Conservation (phyloP, 257 asterid species). For the Solanum piurae region DNA sequence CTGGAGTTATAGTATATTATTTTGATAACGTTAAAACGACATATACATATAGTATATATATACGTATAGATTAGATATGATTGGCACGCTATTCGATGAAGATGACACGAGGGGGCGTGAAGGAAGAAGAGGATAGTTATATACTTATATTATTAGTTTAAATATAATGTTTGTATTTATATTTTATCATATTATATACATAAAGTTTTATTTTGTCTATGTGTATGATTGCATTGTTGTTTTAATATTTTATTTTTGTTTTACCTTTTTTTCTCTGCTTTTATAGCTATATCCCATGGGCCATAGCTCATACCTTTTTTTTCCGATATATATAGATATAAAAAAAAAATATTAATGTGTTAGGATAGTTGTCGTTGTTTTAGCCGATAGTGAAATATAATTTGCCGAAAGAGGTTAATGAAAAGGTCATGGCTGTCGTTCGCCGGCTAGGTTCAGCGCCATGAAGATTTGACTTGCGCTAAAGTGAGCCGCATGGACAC, state of each 20-base stretch:
- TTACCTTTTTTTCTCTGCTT: no score
- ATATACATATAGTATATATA: neutral
- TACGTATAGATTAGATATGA: neutral
- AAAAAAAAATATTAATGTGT: no score
- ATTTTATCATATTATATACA: no score
- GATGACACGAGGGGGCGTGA: neutral
- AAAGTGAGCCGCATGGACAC: neutral
- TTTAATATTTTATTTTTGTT: no score
- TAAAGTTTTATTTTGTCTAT: neutral
- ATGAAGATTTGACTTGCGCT: neutral
- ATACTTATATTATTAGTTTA: no score
- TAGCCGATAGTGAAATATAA: neutral
- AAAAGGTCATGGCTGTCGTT: neutral
- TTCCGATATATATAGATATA: no score
- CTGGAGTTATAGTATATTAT: neutral
- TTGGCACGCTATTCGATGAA: constrained; percentile 42
- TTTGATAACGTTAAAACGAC: neutral
- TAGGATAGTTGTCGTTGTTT: constrained; percentile 17
- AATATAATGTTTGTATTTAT: no score
- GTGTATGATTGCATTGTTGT: neutral
- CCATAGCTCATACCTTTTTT: no score
- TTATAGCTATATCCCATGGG: no score
- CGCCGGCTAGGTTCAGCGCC: neutral
- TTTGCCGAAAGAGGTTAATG: neutral
- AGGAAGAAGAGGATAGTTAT: neutral